Evolutionary conservation across 345 rosid species (phyloP), one percentile per base, ranked within the genome.

Genomic region (Citrus trifoliata): DNA sequence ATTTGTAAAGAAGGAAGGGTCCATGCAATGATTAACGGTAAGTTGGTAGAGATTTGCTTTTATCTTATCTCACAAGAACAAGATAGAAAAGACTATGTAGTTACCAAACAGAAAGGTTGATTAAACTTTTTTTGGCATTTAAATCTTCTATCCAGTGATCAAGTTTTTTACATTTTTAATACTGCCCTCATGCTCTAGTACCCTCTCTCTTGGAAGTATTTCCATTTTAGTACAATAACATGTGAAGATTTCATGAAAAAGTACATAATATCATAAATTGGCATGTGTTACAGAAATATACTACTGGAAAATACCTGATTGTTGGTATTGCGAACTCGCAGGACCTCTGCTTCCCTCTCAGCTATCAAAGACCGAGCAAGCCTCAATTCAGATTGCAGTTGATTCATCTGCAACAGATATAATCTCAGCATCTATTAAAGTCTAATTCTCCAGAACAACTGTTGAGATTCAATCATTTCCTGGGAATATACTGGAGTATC

Each of bases 311-410:
- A 25, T 81, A 92, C 99, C 97, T 93, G 97, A 82, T 88, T 90
- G 83, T 93, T 95, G 61, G 94, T 90, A 63, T 80, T 87, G 72
- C 89, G 93, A 75, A 95, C 89, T 30, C 86, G 86, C 84, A 92
- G 96, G 72, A 91, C 85, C 77, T 93, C 99, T 65, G 93, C 83
- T 79, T 95, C 98, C 83, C 92, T 91, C 86, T 95, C 98, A 7
- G 92, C 98, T 80, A 93, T 91, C 78, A 93, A 80, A 60, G 98
- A 92, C 58, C 96, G 92, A 76, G 98, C 99, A 72, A 95, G 95
- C 73, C 95, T 85, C 68, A 95, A 88, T 85, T 95, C 99, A 58
- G 96, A 88, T 81, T 93, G 98, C 83, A 92, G 86, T 70, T 95
- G 99, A 84, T 95, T 89, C 91, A 91, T 91, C 99, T 95, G 84